Evolutionary conservation across 2,329 filamentous ascomycete species (phyloP).

Genomic region (Pseudovirgaria hyperparasitica): DNA sequence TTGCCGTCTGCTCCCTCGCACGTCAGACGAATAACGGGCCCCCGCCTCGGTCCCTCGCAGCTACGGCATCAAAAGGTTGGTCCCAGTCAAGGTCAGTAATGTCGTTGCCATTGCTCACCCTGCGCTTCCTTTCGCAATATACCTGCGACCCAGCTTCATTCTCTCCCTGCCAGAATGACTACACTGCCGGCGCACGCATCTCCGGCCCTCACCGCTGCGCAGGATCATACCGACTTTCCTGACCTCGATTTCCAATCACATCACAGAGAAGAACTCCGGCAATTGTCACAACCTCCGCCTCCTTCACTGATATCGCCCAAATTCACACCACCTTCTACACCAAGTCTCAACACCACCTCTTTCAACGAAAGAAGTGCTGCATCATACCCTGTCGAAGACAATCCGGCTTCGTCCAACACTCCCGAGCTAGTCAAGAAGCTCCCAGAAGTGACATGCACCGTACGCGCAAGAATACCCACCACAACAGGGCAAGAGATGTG

Average conservation of each 20-base stretch:
- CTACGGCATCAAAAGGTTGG: too few relatives aligned
- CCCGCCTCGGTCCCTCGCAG: too few relatives aligned
- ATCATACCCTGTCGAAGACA: conserved; percentile 31
- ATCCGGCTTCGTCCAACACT: conserved; percentile 27
- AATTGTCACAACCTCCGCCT: conserved; percentile 12
- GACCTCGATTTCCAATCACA: conserved; percentile 10
- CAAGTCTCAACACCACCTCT: conserved; percentile 20
- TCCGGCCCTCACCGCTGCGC: conserved; percentile 37
- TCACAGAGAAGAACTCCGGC: conserved; percentile 4
- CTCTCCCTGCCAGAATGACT: conserved; percentile 29
- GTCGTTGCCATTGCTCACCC: too few relatives aligned
- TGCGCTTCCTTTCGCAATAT: conserved; percentile 3
- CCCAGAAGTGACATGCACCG: conserved; percentile 82
- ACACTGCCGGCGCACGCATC: conserved; percentile 44
- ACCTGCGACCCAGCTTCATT: conserved; percentile 1
- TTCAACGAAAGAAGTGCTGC: conserved; percentile 17
- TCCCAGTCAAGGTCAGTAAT: too few relatives aligned
- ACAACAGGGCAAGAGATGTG: conserved; percentile 93
- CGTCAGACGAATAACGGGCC: too few relatives aligned
- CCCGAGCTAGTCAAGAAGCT: conserved; percentile 63
- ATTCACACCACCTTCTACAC: conserved; percentile 27
- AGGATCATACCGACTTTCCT: conserved; percentile 4
- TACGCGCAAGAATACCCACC: conserved; percentile 88
- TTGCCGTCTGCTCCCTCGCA: too few relatives aligned
- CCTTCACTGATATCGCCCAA: conserved; percentile 36